Percentiles rank a stretch among this genome's conserved stretches.
Conservation (phyloP, 176 grass and related monocot species). For the Canna indica region DNA sequence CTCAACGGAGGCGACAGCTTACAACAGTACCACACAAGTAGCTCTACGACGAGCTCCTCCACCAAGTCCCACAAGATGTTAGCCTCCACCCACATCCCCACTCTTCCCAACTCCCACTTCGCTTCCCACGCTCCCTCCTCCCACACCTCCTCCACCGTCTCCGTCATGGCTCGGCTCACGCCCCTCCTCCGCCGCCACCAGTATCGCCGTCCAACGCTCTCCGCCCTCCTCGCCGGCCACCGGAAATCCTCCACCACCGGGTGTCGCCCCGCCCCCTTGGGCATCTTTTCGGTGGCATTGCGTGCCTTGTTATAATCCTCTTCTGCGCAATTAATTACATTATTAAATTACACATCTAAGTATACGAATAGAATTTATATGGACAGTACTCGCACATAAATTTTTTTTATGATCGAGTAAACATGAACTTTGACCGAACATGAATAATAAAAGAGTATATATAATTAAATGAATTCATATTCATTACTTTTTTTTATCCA, state of each 20-base stretch:
- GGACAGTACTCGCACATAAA: no score
- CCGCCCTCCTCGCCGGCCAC: neutral
- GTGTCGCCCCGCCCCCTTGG: no score
- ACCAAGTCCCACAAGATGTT: slow-evolving; percentile 54
- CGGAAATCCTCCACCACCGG: slow-evolving; percentile 32
- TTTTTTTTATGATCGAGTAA: no score
- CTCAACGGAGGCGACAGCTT: neutral
- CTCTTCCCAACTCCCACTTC: slow-evolving; percentile 33
- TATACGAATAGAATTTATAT: no score
- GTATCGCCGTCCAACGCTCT: neutral
- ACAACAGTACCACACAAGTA: slow-evolving; percentile 20
- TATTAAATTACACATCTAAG: no score
- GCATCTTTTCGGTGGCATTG: no score
- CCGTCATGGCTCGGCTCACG: slow-evolving; percentile 34
- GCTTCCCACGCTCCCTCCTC: slow-evolving; percentile 13
- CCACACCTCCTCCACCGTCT: slow-evolving; percentile 50
- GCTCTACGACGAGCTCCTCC: slow-evolving; percentile 35
- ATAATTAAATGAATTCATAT: no score
- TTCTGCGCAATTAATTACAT: no score
- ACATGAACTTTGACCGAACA: no score
- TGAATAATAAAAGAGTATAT: no score
- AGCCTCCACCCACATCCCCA: slow-evolving; percentile 48
- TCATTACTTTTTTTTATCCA: no score
- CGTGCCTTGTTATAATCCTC: no score
- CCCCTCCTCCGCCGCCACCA: slow-evolving; percentile 16